Evolutionary conservation across 2,329 filamentous ascomycete genomes (phyloP).

Genomic region (Colletotrichum melonis): DNA sequence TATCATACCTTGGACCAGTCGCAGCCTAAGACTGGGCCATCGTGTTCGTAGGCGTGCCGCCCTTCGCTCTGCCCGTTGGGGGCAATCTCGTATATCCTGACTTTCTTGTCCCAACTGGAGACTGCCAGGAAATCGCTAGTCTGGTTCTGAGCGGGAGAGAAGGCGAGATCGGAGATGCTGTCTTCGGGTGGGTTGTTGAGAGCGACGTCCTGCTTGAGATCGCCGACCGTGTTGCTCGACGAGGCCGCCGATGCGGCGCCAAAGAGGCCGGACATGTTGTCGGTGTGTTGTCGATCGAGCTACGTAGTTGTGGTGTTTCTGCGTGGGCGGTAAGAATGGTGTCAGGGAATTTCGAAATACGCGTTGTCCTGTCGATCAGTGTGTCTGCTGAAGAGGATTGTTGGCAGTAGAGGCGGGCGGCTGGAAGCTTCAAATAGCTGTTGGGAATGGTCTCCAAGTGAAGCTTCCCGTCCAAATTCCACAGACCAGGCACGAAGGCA

Average conservation of each 20-base stretch:
- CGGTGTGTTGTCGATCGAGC: not conserved
- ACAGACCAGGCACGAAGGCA: slow-evolving; percentile 21
- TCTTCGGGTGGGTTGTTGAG: slow-evolving; percentile 85
- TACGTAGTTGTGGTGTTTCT: not conserved
- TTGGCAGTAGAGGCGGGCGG: not conserved
- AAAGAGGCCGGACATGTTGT: slow-evolving; percentile 73
- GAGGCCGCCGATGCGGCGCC: slow-evolving; percentile 63
- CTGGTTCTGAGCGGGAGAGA: slow-evolving; percentile 72
- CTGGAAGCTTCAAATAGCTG: slow-evolving; percentile 24
- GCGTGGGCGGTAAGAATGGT: not conserved
- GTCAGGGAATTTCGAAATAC: not conserved
- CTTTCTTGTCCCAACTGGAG: slow-evolving; percentile 97
- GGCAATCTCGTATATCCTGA: slow-evolving; percentile 94
- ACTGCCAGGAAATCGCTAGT: slow-evolving; percentile 86
- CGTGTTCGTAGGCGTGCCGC: slow-evolving; percentile 87
- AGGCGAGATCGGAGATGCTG: slow-evolving; percentile 87
- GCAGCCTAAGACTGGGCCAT: slow-evolving; percentile 84
- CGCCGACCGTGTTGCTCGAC: slow-evolving; percentile 81
- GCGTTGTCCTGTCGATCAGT: too few relatives aligned
- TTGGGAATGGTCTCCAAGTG: not conserved
- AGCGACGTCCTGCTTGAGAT: slow-evolving; percentile 89
- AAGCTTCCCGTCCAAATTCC: slow-evolving; percentile 10
- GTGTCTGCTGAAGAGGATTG: not conserved
- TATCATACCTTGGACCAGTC: slow-evolving; percentile 86
- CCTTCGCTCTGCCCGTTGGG: slow-evolving; percentile 82